These are phyloP conservation scores for Prototheca cutis DNA, from an alignment of 163 green algal genomes.

Conservation along the genomic window DNA sequence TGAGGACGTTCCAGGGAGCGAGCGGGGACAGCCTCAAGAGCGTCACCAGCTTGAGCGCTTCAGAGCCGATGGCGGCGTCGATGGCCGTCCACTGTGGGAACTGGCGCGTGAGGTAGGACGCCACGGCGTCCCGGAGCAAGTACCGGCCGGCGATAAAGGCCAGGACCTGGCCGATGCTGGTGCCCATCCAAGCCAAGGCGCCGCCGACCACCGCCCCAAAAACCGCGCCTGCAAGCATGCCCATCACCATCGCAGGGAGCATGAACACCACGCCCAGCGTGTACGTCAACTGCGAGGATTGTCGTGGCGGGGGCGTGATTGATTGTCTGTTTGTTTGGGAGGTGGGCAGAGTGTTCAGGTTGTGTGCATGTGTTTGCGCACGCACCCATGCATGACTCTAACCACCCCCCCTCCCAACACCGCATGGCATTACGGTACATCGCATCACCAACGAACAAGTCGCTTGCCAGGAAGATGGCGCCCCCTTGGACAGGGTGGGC, in stretches of 20 bases:
- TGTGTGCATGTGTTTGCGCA: too few relatives aligned
- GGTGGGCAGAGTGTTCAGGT: background rate
- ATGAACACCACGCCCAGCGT: slow-evolving; percentile 32
- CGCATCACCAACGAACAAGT: too few relatives aligned
- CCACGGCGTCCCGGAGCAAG: slow-evolving; percentile 46
- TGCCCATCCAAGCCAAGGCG: slow-evolving; percentile 51
- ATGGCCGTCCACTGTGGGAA: slow-evolving; percentile 52
- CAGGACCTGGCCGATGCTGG: slow-evolving; percentile 50
- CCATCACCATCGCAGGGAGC: slow-evolving; percentile 35
- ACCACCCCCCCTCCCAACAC: background rate
- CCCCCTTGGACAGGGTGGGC: background rate
- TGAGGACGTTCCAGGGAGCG: slow-evolving; percentile 75
- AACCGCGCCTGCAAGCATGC: too few relatives aligned
- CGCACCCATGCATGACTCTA: background rate
- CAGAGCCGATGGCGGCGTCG: slow-evolving; percentile 33
- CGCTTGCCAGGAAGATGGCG: background rate
- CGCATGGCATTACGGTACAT: too few relatives aligned
- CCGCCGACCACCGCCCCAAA: slow-evolving; percentile 58
- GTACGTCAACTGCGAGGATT: slow-evolving; percentile 8
- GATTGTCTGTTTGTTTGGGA: background rate
- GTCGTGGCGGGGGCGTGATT: background rate
- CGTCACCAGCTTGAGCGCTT: slow-evolving; percentile 72
- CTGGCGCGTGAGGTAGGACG: slow-evolving; percentile 26
- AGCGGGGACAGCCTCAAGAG: slow-evolving; percentile 66
- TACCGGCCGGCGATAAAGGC: slow-evolving; percentile 69